Conservation (phyloP, 2,329 filamentous ascomycete genomes). For the Cladosporium phlei region DNA sequence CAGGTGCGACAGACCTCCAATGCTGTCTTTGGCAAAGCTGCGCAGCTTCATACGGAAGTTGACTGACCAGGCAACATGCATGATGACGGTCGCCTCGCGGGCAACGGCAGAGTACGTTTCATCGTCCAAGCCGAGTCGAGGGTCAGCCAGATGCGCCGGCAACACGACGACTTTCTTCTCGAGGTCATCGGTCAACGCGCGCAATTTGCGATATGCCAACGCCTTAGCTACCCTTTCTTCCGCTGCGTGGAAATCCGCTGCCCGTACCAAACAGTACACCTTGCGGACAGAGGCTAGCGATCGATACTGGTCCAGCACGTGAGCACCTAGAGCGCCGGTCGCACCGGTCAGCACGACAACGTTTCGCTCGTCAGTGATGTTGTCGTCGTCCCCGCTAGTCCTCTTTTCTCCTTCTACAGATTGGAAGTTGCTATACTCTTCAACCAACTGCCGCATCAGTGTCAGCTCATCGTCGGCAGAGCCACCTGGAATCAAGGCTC, state of each 20-base stretch:
- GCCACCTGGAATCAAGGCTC: constrained; percentile 8
- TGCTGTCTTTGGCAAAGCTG: constrained; percentile 52
- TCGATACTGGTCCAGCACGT: constrained; percentile 46
- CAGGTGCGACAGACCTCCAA: constrained; percentile 47
- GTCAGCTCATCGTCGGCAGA: constrained; percentile 33
- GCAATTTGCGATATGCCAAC: constrained; percentile 36
- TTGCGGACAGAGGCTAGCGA: constrained; percentile 35
- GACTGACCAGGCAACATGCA: constrained; percentile 62
- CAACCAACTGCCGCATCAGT: constrained; percentile 44
- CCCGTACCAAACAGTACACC: constrained; percentile 56
- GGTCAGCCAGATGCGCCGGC: constrained; percentile 44
- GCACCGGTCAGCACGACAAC: constrained; percentile 45
- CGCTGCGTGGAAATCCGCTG: constrained; percentile 39
- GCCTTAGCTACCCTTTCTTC: constrained; percentile 43
- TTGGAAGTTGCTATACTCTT: constrained; percentile 44
- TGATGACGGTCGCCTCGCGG: constrained; percentile 46
- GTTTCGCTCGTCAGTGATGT: constrained; percentile 15
- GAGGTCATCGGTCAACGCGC: constrained; percentile 20
- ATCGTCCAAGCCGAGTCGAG: constrained; percentile 45
- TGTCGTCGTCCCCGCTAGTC: constrained; percentile 2
- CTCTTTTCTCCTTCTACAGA: constrained; percentile 1
- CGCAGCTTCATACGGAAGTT: constrained; percentile 57
- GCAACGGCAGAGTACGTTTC: constrained; percentile 40
- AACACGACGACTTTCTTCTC: constrained; percentile 43
- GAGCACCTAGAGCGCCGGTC: constrained; percentile 49